Evolutionary conservation across 805 yeast genomes (phyloP).

Genomic region (Alloascoidea africana): DNA sequence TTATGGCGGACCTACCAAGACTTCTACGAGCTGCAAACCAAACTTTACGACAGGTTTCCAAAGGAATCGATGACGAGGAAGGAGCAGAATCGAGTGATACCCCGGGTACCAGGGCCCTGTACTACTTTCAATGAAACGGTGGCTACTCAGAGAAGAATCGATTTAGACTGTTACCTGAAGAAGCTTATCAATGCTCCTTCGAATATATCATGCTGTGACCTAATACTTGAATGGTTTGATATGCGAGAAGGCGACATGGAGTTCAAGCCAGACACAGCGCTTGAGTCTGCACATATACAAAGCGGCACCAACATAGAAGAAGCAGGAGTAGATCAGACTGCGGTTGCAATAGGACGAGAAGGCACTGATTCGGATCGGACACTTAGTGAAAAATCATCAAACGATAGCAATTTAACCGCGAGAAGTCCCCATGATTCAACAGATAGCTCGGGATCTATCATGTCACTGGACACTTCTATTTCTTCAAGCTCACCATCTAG

Average conservation of each 20-base stretch:
- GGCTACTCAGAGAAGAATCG: slow-evolving; percentile 36
- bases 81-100: slow-evolving; percentile 55
- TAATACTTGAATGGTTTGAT: background rate
- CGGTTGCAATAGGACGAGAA: no score
- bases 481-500: no score
- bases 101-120: slow-evolving; percentile 93
- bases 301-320: slow-evolving; percentile 1
- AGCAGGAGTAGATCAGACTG: no score
- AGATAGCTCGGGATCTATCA: background rate
- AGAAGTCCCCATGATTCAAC: background rate
- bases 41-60: slow-evolving; percentile 70
- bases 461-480: no score
- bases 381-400: background rate
- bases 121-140: slow-evolving; percentile 75
- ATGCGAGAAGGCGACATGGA: background rate
- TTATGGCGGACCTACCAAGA: slow-evolving; percentile 89
- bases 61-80: slow-evolving; percentile 83
- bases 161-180: slow-evolving; percentile 39
- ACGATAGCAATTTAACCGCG: background rate
- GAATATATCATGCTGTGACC: slow-evolving; percentile 41
- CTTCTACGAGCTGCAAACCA: slow-evolving; percentile 86
- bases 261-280: background rate
- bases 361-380: background rate
- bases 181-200: slow-evolving; percentile 57
- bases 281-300: background rate